Evolutionary conservation across 257 asterid species (phyloP).

Genomic region (Lantana camara): DNA sequence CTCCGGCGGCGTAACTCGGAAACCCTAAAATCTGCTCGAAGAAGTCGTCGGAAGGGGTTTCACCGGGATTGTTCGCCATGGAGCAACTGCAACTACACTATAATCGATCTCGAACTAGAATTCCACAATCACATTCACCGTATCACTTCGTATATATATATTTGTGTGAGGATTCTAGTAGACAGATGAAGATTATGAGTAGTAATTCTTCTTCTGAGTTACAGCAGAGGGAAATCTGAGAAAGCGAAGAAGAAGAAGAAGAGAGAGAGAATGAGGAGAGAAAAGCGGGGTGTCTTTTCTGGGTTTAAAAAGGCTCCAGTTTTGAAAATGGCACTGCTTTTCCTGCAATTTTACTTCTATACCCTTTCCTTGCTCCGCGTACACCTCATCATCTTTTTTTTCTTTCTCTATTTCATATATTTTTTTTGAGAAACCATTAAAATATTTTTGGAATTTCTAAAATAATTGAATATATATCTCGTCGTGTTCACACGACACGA

Average conservation of each 20-base stretch:
- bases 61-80: conserved; percentile 82
- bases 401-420: background rate
- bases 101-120: conserved; percentile 21
- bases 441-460: too few species aligned
- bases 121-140: conserved; percentile 11
- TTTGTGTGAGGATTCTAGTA: background rate
- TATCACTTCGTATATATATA: background rate
- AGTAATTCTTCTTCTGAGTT: conserved; percentile 24
- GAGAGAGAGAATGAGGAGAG: too few species aligned
- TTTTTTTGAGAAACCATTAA: too few species aligned
- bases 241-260: conserved; percentile 24
- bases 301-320: conserved; percentile 25
- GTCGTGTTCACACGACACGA: too few species aligned
- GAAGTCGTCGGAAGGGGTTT: conserved; percentile 79
- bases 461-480: too few species aligned
- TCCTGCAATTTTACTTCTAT: conserved; percentile 15
- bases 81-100: conserved; percentile 4
- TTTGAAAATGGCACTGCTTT: conserved; percentile 25
- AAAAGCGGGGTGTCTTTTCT: conserved; percentile 30
- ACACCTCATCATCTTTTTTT: too few species aligned
- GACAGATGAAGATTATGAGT: background rate
- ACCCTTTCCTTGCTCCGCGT: background rate
- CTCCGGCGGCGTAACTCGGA: conserved; percentile 52
- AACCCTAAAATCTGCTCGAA: conserved; percentile 81
- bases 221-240: conserved; percentile 20